These are phyloP conservation scores for Isatis tinctoria DNA, from an alignment of 345 rosid genomes.

Conservation along the genomic window DNA sequence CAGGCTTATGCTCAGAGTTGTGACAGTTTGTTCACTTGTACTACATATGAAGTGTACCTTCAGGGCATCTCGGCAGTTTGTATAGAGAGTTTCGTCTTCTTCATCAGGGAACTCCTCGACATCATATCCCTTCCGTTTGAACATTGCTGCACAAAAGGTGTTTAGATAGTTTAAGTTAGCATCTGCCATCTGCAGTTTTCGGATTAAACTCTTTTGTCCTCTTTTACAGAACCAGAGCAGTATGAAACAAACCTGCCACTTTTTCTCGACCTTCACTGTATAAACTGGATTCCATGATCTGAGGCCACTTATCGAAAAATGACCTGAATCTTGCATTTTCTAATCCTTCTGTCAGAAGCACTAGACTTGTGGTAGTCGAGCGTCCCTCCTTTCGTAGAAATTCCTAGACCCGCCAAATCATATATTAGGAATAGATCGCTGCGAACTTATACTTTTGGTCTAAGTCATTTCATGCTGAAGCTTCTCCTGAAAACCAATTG, in stretches of 20 bases:
- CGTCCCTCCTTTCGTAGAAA: constrained; percentile 60
- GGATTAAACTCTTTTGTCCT: background rate
- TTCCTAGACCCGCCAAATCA: constrained; percentile 36
- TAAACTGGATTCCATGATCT: constrained; percentile 47
- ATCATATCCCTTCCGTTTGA: constrained; percentile 71
- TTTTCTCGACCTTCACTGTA: constrained; percentile 85
- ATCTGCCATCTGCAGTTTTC: background rate
- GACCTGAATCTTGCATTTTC: constrained; percentile 67
- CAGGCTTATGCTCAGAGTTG: constrained; percentile 13
- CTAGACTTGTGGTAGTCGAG: constrained; percentile 47
- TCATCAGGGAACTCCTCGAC: constrained; percentile 77
- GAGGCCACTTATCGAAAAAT: constrained; percentile 68
- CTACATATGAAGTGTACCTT: constrained; percentile 44
- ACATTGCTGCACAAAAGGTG: constrained; percentile 48
- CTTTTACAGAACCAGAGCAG: background rate
- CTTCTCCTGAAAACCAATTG: background rate
- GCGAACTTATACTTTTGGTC: background rate
- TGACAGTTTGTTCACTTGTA: background rate
- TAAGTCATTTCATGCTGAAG: background rate
- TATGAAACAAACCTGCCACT: constrained; percentile 65
- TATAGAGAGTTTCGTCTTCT: constrained; percentile 37
- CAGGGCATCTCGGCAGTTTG: constrained; percentile 55
- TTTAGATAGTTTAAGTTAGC: constrained; percentile 12
- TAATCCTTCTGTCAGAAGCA: constrained; percentile 68
- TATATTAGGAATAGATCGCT: background rate